A percentile compares a stretch with the other conserved stretches of the same genome.
Evolutionary conservation across 2,329 filamentous ascomycete species (phyloP).

Genomic region (Ophiostoma perfectum): DNA sequence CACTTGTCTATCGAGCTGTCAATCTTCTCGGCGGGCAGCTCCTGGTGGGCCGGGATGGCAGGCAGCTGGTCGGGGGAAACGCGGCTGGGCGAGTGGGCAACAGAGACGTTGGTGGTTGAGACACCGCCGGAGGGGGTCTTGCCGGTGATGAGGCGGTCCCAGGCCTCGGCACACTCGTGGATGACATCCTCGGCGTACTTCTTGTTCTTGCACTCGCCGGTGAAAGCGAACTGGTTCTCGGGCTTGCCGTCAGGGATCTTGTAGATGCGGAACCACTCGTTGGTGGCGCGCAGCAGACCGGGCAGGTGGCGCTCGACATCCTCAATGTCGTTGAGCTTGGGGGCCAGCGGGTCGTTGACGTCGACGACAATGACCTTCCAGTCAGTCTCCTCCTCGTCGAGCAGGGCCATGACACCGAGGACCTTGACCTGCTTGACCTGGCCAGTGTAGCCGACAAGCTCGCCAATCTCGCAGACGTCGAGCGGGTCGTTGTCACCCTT

Average conservation of each 20-base stretch:
- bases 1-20: slow-evolving; percentile 98
- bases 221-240: slow-evolving; percentile 99
- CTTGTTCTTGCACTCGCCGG: slow-evolving; percentile 99
- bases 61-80: slow-evolving; percentile 64
- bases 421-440: slow-evolving; percentile 99
- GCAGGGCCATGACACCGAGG: slow-evolving; percentile 96
- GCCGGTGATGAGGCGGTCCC: slow-evolving; percentile 92
- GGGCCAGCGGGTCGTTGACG: slow-evolving; percentile 90
- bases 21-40: slow-evolving; percentile 78
- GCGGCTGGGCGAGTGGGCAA: slow-evolving; percentile 67
- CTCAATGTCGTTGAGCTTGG: slow-evolving; percentile 97
- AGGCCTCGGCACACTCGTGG: slow-evolving; percentile 92
- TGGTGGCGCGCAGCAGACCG: slow-evolving; percentile 92
- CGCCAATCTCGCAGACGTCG: slow-evolving; percentile 98
- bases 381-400: slow-evolving; percentile 99
- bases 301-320: slow-evolving; percentile 98
- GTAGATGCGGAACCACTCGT: slow-evolving; percentile 99
- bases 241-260: slow-evolving; percentile 99
- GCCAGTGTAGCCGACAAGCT: slow-evolving; percentile 91
- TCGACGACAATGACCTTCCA: slow-evolving; percentile 99
- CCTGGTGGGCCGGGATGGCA: slow-evolving; percentile 72
- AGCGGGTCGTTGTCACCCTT: slow-evolving; percentile 99
- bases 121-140: slow-evolving; percentile 74
- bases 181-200: slow-evolving; percentile 96
- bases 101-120: slow-evolving; percentile 76